Evolutionary conservation across 441 rosid genomes (phyloP), one percentile per base, ranked within the genome.

Genomic region (Adansonia grandidieri): DNA sequence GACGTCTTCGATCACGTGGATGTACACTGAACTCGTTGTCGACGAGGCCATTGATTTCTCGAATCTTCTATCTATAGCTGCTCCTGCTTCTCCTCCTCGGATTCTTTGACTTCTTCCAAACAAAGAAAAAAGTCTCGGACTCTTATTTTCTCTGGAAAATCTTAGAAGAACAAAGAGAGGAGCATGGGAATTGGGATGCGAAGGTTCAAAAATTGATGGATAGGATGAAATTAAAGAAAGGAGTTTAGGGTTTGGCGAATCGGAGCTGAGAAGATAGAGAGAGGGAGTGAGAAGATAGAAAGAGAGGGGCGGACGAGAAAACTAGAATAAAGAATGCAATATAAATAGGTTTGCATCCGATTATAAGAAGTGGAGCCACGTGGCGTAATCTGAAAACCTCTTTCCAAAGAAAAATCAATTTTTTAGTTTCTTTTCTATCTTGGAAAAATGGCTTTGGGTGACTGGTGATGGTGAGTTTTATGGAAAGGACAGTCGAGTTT

Each of bases 281-380:
- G 79, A 57, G 28, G 20, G 20, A 19, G 32, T 6, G 24, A 56
- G 19, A 6, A 57, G 62, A 28, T 28, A 57, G 62, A 57, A 19
- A 79, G 73, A 40, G 75, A 70, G 73, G 79, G 60, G 82, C 91
- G 91, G 91, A 91, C 90, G 75, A 91, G 89, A 86, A 87, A 87
- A 69, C 77, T 56, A 82, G 90, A 83, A 80, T 87, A 86, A 82
- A 88, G 91, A 80, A 84, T 73, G 94, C 90, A 92, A 93, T 93
- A 94, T 96, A 96, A 96, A 96, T 96, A 96, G 98, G 97, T 96
- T 94, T 94, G 97, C 96, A 94, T 96, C 98, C 96, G 98, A 90
- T 91, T 85, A 56, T 76, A 82, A 78, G 66, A 65, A 66, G 62
- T 73, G 48, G 37, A 69, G 82, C 87, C 92, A 91, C 97, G 99